phyloP scores from a whole-genome alignment of 805 yeast genomes.

The Ogataea dorogensis region DNA sequence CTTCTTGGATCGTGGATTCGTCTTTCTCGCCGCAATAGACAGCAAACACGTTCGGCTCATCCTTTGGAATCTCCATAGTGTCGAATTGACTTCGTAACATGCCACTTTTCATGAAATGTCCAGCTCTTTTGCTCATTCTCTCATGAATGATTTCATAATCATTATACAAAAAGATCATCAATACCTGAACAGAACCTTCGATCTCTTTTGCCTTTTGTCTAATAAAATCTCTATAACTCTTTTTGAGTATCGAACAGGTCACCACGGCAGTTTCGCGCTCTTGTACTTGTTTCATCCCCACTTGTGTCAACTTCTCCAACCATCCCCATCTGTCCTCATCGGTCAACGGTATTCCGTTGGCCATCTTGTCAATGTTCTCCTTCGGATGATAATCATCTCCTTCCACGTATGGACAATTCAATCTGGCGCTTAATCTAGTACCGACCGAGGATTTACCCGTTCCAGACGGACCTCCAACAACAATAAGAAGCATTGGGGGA shows the following conservation, averaged over 20 bases:
- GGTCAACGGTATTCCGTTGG: constrained; percentile 70
- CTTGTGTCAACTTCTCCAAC: constrained; percentile 55
- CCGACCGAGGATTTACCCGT: constrained; percentile 91
- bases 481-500: constrained; percentile 25
- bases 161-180: constrained; percentile 68
- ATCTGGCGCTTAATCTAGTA: constrained; percentile 41
- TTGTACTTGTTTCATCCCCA: constrained; percentile 36
- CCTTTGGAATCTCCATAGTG: constrained; percentile 67
- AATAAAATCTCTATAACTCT: constrained; percentile 64
- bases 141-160: constrained; percentile 55
- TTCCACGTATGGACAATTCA: constrained; percentile 64
- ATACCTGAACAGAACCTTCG: constrained; percentile 37
- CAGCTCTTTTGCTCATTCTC: constrained; percentile 62
- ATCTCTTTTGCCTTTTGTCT: constrained; percentile 33
- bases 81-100: constrained; percentile 81
- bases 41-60: constrained; percentile 15
- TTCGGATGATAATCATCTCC: constrained; percentile 81
- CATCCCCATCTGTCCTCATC: constrained; percentile 95
- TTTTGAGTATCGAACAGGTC: constrained; percentile 84
- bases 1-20: too few relatives aligned
- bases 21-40: constrained; percentile 27
- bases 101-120: constrained; percentile 83
- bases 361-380: constrained; percentile 78
- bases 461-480: constrained; percentile 95
- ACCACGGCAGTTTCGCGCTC: constrained; percentile 45